Percentiles rank a stretch among this genome's conserved stretches.
Conservation (phyloP, 2,329 filamentous ascomycete genomes). For the Colletotrichum sp. region DNA sequence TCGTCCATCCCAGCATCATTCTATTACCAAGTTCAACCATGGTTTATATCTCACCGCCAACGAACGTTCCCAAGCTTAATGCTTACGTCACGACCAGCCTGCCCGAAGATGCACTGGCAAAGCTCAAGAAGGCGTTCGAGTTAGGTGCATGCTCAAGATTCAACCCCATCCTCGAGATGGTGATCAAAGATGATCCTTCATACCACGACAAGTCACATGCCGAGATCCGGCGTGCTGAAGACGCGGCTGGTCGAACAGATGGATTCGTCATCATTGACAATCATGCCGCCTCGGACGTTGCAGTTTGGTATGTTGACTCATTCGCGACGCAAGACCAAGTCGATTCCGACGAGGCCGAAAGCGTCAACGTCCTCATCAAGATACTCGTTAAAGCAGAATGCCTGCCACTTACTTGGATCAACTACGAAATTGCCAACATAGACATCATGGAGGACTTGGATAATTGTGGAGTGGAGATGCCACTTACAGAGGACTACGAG, state of each 20-base stretch:
- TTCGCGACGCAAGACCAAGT: constrained; percentile 24
- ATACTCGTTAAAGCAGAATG: constrained; percentile 25
- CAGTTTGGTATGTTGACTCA: constrained; percentile 25
- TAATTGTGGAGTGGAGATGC: constrained; percentile 23
- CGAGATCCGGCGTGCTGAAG: constrained; percentile 25
- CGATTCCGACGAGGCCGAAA: constrained; percentile 17
- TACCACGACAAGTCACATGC: constrained; percentile 23
- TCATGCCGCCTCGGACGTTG: neutral
- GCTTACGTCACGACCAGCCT: neutral
- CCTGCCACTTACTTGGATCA: constrained; percentile 21
- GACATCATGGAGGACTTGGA: constrained; percentile 24
- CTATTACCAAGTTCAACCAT: neutral
- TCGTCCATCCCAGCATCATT: neutral
- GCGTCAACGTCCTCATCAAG: constrained; percentile 24
- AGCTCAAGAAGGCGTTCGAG: constrained; percentile 25
- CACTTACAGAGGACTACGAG: constrained; percentile 14
- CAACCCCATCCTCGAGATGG: constrained; percentile 24
- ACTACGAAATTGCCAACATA: constrained; percentile 28
- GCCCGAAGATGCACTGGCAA: neutral
- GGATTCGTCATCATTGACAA: constrained; percentile 27
- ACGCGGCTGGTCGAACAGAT: constrained; percentile 20
- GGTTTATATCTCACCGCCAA: neutral
- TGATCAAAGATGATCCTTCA: constrained; percentile 23
- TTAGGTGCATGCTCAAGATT: constrained; percentile 24
- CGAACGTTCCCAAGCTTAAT: neutral